These are phyloP conservation scores for Yamadazyma conglobata DNA, from an alignment of 1,139 yeast species.

Conservation along the genomic window DNA sequence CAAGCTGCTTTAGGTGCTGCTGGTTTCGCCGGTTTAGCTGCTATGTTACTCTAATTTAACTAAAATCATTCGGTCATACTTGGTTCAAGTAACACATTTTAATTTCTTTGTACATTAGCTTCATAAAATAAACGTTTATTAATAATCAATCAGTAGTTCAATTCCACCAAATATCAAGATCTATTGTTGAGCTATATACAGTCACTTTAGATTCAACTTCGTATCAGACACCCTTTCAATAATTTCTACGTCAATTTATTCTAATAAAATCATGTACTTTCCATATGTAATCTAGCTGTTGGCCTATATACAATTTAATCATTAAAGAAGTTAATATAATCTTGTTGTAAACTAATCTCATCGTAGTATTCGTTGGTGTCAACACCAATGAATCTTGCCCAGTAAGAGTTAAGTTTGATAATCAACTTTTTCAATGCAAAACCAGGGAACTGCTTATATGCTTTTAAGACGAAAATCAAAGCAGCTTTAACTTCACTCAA, in stretches of 20 bases:
- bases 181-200: too few species aligned
- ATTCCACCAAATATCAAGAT: too few species aligned
- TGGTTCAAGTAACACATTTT: neutral
- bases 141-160: neutral
- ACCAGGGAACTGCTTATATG: slow-evolving; percentile 71
- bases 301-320: slow-evolving; percentile 7
- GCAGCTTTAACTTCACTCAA: slow-evolving; percentile 59
- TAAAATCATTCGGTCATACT: too few species aligned
- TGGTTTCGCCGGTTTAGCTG: slow-evolving; percentile 45
- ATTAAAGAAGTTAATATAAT: slow-evolving; percentile 15
- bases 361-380: slow-evolving; percentile 18
- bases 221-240: too few species aligned
- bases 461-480: slow-evolving; percentile 56
- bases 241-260: too few species aligned
- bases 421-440: slow-evolving; percentile 51
- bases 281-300: neutral
- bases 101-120: slow-evolving; percentile 3
- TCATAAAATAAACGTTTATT: neutral
- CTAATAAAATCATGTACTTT: neutral
- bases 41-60: slow-evolving; percentile 41
- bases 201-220: too few species aligned
- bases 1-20: slow-evolving; percentile 34
- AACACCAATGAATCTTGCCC: slow-evolving; percentile 78
- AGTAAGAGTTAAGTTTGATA: slow-evolving; percentile 50
- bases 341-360: slow-evolving; percentile 16